These are phyloP conservation scores for Staphylotrichum longicolle DNA, from an alignment of 495 filamentous ascomycete species.

Conservation along the genomic window DNA sequence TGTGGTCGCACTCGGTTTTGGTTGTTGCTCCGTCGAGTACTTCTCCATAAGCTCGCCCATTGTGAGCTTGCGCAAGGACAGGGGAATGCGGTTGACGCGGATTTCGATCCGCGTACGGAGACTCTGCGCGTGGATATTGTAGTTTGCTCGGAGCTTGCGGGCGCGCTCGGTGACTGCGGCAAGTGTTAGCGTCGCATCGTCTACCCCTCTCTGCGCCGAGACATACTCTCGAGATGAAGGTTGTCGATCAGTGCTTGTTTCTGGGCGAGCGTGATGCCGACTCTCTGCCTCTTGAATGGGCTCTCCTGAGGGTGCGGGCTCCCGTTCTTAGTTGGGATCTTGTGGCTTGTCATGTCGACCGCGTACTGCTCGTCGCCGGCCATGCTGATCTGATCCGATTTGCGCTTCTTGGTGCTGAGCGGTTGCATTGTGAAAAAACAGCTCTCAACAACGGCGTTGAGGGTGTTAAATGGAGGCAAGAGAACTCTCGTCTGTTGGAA, in stretches of 20 bases:
- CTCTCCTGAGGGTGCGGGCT: constrained; percentile 51
- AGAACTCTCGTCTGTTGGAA: neutral
- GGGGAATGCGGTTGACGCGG: constrained; percentile 89
- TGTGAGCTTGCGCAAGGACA: constrained; percentile 70
- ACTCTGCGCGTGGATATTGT: constrained; percentile 80
- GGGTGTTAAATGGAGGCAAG: neutral
- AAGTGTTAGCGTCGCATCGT: constrained; percentile 23
- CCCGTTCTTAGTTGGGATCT: constrained; percentile 41
- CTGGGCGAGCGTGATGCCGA: constrained; percentile 69
- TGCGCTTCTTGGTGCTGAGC: constrained; percentile 55
- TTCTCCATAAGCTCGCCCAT: constrained; percentile 76
- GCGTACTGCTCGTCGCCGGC: constrained; percentile 33
- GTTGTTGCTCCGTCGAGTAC: constrained; percentile 31
- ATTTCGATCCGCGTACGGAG: constrained; percentile 86
- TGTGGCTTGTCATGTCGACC: constrained; percentile 34
- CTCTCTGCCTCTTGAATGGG: constrained; percentile 57
- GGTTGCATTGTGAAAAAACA: neutral
- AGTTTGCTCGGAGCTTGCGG: constrained; percentile 86
- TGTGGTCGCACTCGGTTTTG: constrained; percentile 18
- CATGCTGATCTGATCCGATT: constrained; percentile 51
- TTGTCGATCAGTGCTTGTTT: constrained; percentile 92
- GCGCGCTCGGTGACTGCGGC: constrained; percentile 81
- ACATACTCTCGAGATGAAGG: constrained; percentile 84
- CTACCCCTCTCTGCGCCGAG: neutral
- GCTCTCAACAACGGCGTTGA: neutral